Base-by-base conservation (phyloP, 2,329 filamentous ascomycete genomes). In the Pseudomassariella vexata region DNA sequence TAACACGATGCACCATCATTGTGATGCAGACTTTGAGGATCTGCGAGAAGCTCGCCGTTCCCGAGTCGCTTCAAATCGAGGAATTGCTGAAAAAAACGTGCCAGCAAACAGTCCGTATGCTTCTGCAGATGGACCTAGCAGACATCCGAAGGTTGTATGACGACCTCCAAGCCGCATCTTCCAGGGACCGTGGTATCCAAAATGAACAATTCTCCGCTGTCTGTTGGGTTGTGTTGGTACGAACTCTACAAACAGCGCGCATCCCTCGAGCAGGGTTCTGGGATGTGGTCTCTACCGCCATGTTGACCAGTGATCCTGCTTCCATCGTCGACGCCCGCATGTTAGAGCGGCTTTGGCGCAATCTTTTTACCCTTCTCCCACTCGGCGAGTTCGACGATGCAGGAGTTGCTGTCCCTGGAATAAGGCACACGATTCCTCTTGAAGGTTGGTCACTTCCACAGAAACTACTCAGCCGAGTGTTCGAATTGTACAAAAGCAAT, bases 371-470 rank as follows among this genome's bases (percentile, higher is more conserved):
- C 1, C 57, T 83, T 3, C 59, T 83, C 6, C 79, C 79, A 1
- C 56, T 83, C 1, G 62, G 62, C 16, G 76, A 80, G 37, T 76
- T 83, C 42, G 69, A 79, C 44, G 60, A 65, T 30, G 45, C 50
- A 9, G 79, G 79, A 0, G 52, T 73, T 7, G 40, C 76, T 16
- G 44, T 65, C 28, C 39, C 57, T 3, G 61, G 61, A 1, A 36
- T 52, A 16, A 57, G 68, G 19, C 53, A 63, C 14, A 45, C 43
- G 2, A 26, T 40, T 5, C 55, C 59, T 1, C 48, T 68, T 16
- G 76, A 82, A 36, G 78, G 79, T 17, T 84, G 79, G 79, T 41
- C 46, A 4, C 49, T 82, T 10, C 70, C 76, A 1, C 76, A 79
- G 39, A 66, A 62, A 34, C 48, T 81, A 19, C 40, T 82, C 28